A percentile compares a stretch with the other conserved stretches of the same genome.
These are phyloP conservation scores for Epicoccum sorghinum DNA, from an alignment of 2,329 filamentous ascomycete genomes.

Conservation along the genomic window DNA sequence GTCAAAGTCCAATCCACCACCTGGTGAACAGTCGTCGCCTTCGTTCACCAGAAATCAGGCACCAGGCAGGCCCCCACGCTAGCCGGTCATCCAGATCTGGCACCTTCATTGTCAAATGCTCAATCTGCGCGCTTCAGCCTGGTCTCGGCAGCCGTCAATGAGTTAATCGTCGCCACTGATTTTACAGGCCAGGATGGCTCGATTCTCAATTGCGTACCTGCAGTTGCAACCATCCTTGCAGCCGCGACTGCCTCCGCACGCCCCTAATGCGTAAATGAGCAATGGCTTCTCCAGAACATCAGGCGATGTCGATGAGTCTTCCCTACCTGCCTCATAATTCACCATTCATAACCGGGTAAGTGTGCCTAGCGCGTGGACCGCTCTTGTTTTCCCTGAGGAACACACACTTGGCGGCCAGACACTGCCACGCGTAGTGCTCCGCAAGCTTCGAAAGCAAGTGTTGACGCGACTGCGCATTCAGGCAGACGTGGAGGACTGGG, in stretches of 20 bases:
- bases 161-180: not conserved
- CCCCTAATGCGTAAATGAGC: not conserved
- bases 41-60: conserved; percentile 11
- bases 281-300: not conserved
- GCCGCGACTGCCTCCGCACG: not conserved
- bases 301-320: conserved; percentile 7
- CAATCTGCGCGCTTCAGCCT: conserved; percentile 5
- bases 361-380: conserved; percentile 4
- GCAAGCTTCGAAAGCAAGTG: not conserved
- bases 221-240: conserved; percentile 10
- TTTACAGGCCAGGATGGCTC: conserved; percentile 3
- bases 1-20: not conserved
- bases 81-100: conserved; percentile 4
- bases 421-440: conserved; percentile 11
- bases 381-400: conserved; percentile 12
- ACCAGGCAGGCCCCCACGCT: conserved; percentile 11
- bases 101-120: conserved; percentile 13
- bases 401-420: conserved; percentile 2
- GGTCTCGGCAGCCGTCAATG: not conserved
- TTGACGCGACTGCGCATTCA: conserved; percentile 6
- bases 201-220: conserved; percentile 2
- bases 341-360: not conserved
- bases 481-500: conserved; percentile 8
- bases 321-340: not conserved
- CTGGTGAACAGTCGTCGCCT: not conserved